Evolutionary conservation across 2,329 filamentous ascomycete genomes (phyloP).

Genomic region (Alternaria longipes): DNA sequence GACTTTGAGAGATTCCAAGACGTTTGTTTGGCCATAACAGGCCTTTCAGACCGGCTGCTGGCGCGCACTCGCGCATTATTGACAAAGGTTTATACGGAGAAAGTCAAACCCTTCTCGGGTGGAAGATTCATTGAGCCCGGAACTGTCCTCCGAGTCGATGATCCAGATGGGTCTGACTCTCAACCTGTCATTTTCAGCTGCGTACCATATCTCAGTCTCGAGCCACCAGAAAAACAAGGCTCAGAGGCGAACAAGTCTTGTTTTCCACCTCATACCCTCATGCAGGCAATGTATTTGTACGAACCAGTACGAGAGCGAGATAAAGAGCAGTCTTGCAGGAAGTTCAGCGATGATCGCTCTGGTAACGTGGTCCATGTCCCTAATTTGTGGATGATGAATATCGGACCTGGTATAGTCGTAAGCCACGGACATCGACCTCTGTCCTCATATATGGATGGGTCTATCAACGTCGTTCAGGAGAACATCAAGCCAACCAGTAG

Average conservation of each 20-base stretch:
- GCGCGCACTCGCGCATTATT: conserved; percentile 29
- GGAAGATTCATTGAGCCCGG: conserved; percentile 49
- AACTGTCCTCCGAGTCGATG: conserved; percentile 43
- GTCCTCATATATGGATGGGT: conserved; percentile 35
- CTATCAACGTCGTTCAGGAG: conserved; percentile 36
- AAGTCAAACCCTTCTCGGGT: conserved; percentile 32
- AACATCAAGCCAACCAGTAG: conserved; percentile 23
- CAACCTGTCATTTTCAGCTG: conserved; percentile 44
- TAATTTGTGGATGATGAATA: conserved; percentile 44
- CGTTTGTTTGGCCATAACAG: conserved; percentile 33
- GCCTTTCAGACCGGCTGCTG: conserved; percentile 26
- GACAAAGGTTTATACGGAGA: conserved; percentile 37
- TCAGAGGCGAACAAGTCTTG: conserved; percentile 12
- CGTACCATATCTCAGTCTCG: conserved; percentile 39
- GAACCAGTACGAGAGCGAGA: conserved; percentile 44
- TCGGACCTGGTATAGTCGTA: conserved; percentile 35
- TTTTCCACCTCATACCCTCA: conserved; percentile 37
- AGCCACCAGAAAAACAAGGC: conserved; percentile 9
- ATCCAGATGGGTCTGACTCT: conserved; percentile 26
- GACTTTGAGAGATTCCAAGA: conserved; percentile 39
- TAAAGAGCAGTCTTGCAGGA: conserved; percentile 40
- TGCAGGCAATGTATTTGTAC: conserved; percentile 16
- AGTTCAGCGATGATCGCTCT: conserved; percentile 28
- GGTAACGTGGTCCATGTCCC: conserved; percentile 40
- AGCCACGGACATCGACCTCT: conserved; percentile 39